Base-by-base conservation (phyloP, 768 basidiomycete species). In the Termitomyces sp. region DNA sequence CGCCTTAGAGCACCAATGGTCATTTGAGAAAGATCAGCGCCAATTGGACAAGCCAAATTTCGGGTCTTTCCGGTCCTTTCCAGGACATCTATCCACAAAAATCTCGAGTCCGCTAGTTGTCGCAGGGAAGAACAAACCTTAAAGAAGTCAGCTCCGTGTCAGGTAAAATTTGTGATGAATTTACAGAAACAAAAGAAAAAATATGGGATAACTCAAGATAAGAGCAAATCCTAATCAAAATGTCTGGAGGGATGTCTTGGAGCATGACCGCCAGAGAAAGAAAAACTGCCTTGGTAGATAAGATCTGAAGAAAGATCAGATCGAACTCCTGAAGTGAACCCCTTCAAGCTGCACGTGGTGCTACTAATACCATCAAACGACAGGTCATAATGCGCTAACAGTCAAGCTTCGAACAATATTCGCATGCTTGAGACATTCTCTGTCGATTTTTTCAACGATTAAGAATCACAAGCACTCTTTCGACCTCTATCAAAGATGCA, bases 111-210 rank as follows among this genome's bases (percentile, higher is more conserved):
- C 11, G 18, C 36, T 24, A 62, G 56, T 33, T 55, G 59, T 28
- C 52, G 44, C 11, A 64, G 28, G 9, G 59, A 46, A 43, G 63
- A 55, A 49, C 61, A 64, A 8, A 56, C 52, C 63, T 66, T 45
- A 5, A 46, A 22, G 44, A 20, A 3, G n/a, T 52, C 3, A 52
- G 49, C 24, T 33, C 14, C 2, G 33, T 16, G 8, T 36, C 13
- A 26, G 24, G 10, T 24, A 28, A 35, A 14, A 13, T 30, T 3
- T 20, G 38, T 40, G 13, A 22, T 22, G 3, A 1, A 36, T 44
- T 53, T 53, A 61, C 62, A 51, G 57, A 58, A 13, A 56, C 30
- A 20, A 63, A 53, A 28, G 55, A 58, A 36, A 61, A 28, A 9
- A 59, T 44, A 58, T 61, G 57, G n/a, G 47, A 13, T 41, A 63